Evolutionary conservation across 805 yeast genomes (phyloP).

Genomic region (Ogataea populi-albae): DNA sequence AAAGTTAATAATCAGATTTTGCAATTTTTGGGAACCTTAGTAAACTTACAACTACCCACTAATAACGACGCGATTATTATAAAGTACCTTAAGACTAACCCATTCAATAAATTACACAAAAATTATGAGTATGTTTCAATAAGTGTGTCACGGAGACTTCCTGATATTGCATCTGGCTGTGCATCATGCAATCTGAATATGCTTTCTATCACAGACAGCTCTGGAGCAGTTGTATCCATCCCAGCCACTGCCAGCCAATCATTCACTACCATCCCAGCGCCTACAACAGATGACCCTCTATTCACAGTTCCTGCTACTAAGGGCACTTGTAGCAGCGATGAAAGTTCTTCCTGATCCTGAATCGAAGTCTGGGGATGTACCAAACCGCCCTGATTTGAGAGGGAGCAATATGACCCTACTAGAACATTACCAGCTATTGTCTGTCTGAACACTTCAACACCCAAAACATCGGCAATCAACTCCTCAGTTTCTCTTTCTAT

Average conservation of each 20-base stretch:
- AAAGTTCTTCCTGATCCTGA: conserved; percentile 97
- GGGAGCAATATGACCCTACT: conserved; percentile 93
- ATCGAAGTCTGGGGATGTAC: conserved; percentile 97
- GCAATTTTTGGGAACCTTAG: too few species aligned
- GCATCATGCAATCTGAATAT: conserved; percentile 92
- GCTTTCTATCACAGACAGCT: conserved; percentile 92
- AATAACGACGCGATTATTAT: too few species aligned
- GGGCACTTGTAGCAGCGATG: conserved; percentile 93
- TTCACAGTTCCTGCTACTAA: conserved; percentile 98
- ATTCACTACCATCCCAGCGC: conserved; percentile 98
- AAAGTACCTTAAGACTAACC: too few species aligned
- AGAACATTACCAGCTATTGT: conserved; percentile 97
- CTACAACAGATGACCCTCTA: conserved; percentile 96
- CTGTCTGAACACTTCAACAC: conserved; percentile 98
- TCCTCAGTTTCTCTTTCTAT: conserved; percentile 99
- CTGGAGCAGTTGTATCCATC: conserved; percentile 97
- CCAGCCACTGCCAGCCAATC: conserved; percentile 98
- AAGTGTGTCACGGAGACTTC: conserved; percentile 85
- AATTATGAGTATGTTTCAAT: conserved; percentile 81
- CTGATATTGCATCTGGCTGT: conserved; percentile 80
- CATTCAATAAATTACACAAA: conserved; percentile 5
- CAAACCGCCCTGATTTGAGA: conserved; percentile 96
- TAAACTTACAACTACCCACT: too few species aligned
- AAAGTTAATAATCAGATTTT: too few species aligned
- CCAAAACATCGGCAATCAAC: conserved; percentile 93